Evolutionary conservation across 2,329 filamentous ascomycete species (phyloP).

Genomic region (Emydomyces testavorans): DNA sequence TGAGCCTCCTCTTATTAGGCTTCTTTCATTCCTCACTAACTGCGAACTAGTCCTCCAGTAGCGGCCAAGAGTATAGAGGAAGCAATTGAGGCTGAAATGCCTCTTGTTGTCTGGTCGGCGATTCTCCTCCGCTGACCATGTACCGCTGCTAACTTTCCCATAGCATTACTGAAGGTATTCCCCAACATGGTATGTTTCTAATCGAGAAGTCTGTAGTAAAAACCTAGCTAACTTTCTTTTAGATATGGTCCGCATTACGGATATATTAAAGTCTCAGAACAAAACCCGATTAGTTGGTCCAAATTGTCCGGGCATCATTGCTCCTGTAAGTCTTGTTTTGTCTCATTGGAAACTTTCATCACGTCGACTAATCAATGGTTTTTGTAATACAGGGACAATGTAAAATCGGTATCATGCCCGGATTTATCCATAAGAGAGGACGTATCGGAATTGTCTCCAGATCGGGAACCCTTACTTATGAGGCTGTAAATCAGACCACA

Average conservation of each 20-base stretch:
- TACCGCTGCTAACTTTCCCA: constrained; percentile 13
- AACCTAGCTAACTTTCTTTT: constrained; percentile 11
- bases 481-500: constrained; percentile 99
- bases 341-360: constrained; percentile 5
- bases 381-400: constrained; percentile 65
- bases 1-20: constrained; percentile 34
- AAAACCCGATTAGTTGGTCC: constrained; percentile 95
- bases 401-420: constrained; percentile 99
- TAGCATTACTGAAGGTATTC: constrained; percentile 89
- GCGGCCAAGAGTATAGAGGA: constrained; percentile 95
- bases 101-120: constrained; percentile 71
- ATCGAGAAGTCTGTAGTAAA: neutral
- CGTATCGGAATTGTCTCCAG: constrained; percentile 97
- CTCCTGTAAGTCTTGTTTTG: constrained; percentile 41
- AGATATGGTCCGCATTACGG: constrained; percentile 99
- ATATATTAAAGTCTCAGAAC: constrained; percentile 92
- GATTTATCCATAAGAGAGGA: constrained; percentile 99
- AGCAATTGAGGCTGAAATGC: constrained; percentile 83
- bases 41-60: constrained; percentile 60
- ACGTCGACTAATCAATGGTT: neutral
- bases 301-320: constrained; percentile 98
- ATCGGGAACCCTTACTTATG: constrained; percentile 96
- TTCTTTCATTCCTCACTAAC: neutral
- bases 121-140: constrained; percentile 1
- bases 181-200: constrained; percentile 66